phyloP scores from a whole-genome alignment of 2,329 filamentous ascomycete genomes.

The Epichloe baconii region DNA sequence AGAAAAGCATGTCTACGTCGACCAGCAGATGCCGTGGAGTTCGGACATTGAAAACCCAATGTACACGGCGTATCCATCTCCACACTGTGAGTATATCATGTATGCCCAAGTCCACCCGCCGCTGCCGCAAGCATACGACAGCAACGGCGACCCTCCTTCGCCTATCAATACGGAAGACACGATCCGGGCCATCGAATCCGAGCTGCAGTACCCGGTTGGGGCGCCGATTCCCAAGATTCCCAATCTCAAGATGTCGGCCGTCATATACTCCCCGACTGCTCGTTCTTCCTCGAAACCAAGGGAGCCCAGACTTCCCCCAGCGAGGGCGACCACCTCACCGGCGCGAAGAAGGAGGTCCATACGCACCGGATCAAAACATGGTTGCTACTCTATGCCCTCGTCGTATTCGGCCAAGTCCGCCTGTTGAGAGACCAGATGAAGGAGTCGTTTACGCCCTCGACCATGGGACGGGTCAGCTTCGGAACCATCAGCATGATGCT shows the following conservation, averaged over 20 bases:
- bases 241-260: constrained; percentile 45
- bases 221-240: constrained; percentile 43
- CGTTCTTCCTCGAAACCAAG: constrained; percentile 51
- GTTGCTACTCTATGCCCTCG: constrained; percentile 39
- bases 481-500: constrained; percentile 49
- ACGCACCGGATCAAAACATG: constrained; percentile 44
- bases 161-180: constrained; percentile 23
- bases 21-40: constrained; percentile 62
- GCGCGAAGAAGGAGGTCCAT: constrained; percentile 48
- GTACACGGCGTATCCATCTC: constrained; percentile 44
- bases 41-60: constrained; percentile 50
- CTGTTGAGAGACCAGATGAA: constrained; percentile 52
- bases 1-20: constrained; percentile 37
- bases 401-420: constrained; percentile 48
- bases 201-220: constrained; percentile 48
- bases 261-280: constrained; percentile 59
- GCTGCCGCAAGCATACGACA: constrained; percentile 22
- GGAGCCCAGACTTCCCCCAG: constrained; percentile 41
- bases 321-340: constrained; percentile 42
- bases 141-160: constrained; percentile 15
- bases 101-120: constrained; percentile 66
- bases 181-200: constrained; percentile 45
- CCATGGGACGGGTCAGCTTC: constrained; percentile 52
- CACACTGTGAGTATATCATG: constrained; percentile 80
- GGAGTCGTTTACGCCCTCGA: constrained; percentile 54